Evolutionary conservation across 2,329 filamentous ascomycete species (phyloP), one percentile per base, ranked within the genome.

Genomic region (Alternaria solani): DNA sequence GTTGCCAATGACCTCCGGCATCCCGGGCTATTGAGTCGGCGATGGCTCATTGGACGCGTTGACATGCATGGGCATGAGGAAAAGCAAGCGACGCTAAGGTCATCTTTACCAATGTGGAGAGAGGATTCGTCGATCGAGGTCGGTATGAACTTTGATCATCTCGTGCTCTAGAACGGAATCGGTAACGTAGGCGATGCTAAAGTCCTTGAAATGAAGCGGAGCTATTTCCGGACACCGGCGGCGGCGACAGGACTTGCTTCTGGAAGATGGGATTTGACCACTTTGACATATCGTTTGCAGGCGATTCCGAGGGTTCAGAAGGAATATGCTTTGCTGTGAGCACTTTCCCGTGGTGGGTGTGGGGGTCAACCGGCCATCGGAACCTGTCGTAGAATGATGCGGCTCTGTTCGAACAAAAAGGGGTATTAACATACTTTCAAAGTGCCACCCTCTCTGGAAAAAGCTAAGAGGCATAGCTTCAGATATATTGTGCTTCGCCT

Each of bases 391-490:
- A 8, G 4, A 36, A 36, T n/a, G 20, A 26, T 36, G 30, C 46
- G 30, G 30, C 30, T 49, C 46, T 36, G 14, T 12, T 49, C 20
- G 30, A 1, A 12, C 32, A 5, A 49, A 36, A 18, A 49, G 8
- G 20, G 3, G 1, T 3, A 2, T 7, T 4, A 2, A 6, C 20
- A 7, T 2, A 11, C 5, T n/a, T 5, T 36, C 18, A n/a, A 25
- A n/a, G 14, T 20, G 8, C 18, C 7, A 49, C 8, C 30, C 16
- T 41, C 48, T 26, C 26, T 6, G n/a, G 8, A 16, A 51, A n/a
- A 41, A 51, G 23, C 28, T 20, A 4, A 41, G 23, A 39, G 34
- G 48, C 48, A 51, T 28, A 41, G 48, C 48, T 51, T 41, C 34
- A 51, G 36, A 47, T 54, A 39, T 51, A 41, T 51, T 3, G 0